These are phyloP conservation scores for Lactarius sp. DNA, from an alignment of 768 basidiomycete species.

Conservation along the genomic window DNA sequence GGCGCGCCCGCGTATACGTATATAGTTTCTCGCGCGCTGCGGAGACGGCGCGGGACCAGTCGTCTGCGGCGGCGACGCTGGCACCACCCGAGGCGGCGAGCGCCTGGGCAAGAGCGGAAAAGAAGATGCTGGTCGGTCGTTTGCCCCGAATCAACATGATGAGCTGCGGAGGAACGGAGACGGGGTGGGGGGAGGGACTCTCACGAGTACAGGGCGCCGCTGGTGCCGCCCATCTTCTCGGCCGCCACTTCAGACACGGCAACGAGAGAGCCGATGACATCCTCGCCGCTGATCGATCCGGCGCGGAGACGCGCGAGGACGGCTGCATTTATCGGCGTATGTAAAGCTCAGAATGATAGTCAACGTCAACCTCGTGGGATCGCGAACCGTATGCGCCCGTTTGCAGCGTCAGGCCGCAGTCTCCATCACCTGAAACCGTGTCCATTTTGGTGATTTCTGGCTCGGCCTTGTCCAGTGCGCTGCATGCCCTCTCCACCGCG, in stretches of 20 bases:
- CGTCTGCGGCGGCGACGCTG: constrained; percentile 40
- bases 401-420: constrained; percentile 64
- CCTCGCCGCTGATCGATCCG: constrained; percentile 53
- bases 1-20: constrained; percentile 83
- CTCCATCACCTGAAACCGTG: constrained; percentile 87
- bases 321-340: constrained; percentile 34
- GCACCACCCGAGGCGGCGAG: constrained; percentile 42
- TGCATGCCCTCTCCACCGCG: constrained; percentile 54
- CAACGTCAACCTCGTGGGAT: background rate
- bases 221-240: constrained; percentile 87
- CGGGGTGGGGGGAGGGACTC: constrained; percentile 27
- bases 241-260: constrained; percentile 71
- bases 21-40: constrained; percentile 60
- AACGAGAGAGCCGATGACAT: constrained; percentile 62
- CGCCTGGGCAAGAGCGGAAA: constrained; percentile 78
- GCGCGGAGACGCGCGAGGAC: constrained; percentile 54
- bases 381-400: constrained; percentile 65
- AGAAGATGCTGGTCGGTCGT: constrained; percentile 63
- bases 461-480: constrained; percentile 69
- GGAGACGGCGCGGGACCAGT: constrained; percentile 58
- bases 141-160: background rate
- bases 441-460: constrained; percentile 91
- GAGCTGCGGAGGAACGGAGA: too few relatives aligned
- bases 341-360: too few relatives aligned
- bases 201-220: constrained; percentile 86